phyloP scores from a whole-genome alignment of 306 rosid species.

The Calophaca sinica region DNA sequence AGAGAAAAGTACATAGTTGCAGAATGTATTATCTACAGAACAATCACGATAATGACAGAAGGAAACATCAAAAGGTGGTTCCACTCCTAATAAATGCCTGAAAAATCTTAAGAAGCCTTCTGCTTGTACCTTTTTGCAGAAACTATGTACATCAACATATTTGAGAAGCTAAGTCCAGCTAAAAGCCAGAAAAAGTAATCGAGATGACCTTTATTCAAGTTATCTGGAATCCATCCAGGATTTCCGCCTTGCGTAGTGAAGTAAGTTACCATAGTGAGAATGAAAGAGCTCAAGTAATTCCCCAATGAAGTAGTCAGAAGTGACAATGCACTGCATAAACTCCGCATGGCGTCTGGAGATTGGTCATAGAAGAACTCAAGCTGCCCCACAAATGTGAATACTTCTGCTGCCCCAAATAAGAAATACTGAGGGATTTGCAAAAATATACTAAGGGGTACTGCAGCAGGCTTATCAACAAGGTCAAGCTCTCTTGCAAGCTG shows the following conservation, averaged over 20 bases:
- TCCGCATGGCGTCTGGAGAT: constrained; percentile 97
- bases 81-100: neutral
- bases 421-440: constrained; percentile 93
- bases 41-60: constrained; percentile 33
- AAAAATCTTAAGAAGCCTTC: constrained; percentile 48
- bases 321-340: constrained; percentile 88
- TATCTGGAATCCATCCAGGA: constrained; percentile 89
- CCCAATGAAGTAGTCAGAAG: constrained; percentile 82
- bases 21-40: constrained; percentile 28
- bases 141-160: constrained; percentile 63
- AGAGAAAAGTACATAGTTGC: constrained; percentile 24
- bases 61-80: constrained; percentile 33
- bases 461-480: constrained; percentile 62
- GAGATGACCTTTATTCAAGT: constrained; percentile 82
- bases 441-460: constrained; percentile 74
- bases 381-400: constrained; percentile 85
- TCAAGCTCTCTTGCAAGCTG: constrained; percentile 69
- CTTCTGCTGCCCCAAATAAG: constrained; percentile 89
- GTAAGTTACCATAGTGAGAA: constrained; percentile 80
- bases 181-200: constrained; percentile 91
- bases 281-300: constrained; percentile 85
- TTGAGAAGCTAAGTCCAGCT: constrained; percentile 86
- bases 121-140: constrained; percentile 73
- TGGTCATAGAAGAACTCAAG: constrained; percentile 95
- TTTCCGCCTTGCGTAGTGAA: constrained; percentile 72